These are phyloP conservation scores for Begonia peltatifolia DNA, from an alignment of 306 rosid species.

Conservation along the genomic window DNA sequence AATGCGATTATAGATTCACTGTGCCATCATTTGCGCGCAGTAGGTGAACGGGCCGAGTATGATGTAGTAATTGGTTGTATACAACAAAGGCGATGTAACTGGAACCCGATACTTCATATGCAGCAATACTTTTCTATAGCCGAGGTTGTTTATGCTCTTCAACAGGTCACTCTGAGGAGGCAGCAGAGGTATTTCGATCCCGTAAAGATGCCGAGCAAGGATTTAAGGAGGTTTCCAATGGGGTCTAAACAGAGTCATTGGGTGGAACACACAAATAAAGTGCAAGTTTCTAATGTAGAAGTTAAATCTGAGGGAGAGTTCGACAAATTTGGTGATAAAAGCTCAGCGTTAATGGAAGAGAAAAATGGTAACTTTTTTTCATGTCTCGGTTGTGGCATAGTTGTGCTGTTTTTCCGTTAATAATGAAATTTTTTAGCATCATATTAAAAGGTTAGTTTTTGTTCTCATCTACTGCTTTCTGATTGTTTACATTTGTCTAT, in stretches of 20 bases:
- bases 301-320: constrained; percentile 28
- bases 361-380: constrained; percentile 35
- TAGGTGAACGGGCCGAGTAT: constrained; percentile 75
- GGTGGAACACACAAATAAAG: constrained; percentile 39
- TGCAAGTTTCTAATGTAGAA: constrained; percentile 35
- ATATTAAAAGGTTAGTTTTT: too few relatives aligned
- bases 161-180: constrained; percentile 69
- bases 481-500: too few relatives aligned
- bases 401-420: too few relatives aligned
- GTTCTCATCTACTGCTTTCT: too few relatives aligned
- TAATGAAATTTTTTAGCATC: too few relatives aligned
- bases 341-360: constrained; percentile 25
- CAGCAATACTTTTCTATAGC: constrained; percentile 86
- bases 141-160: constrained; percentile 55
- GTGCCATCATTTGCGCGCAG: constrained; percentile 61
- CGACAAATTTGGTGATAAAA: constrained; percentile 34
- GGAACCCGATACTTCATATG: constrained; percentile 92
- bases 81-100: constrained; percentile 73
- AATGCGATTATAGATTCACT: constrained; percentile 86
- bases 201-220: constrained; percentile 33
- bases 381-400: background rate
- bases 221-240: constrained; percentile 37
- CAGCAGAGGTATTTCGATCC: constrained; percentile 64
- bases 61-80: constrained; percentile 50
- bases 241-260: constrained; percentile 55